Evolutionary conservation across 2,329 filamentous ascomycete genomes (phyloP), one percentile per base, ranked within the genome.

Genomic region (Hymenoscyphus salicellus): DNA sequence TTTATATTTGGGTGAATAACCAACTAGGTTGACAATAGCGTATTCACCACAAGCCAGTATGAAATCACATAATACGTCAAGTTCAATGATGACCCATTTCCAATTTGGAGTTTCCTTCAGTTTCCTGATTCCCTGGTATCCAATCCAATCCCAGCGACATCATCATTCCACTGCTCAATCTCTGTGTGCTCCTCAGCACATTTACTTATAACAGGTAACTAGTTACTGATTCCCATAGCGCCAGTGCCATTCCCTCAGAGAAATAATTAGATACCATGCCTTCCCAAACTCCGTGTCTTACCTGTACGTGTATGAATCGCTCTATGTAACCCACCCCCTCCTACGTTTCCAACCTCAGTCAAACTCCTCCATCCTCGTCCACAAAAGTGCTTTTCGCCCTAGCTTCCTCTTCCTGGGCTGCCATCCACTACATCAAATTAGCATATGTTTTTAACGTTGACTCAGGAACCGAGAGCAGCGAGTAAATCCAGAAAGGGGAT

Each of bases 321-420:
- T 52, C n/a, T 26, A 52, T 52, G 20, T 16, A 14, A 14, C 10
- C 14, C 3, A 20, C 10, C n/a, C 23, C 46, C 46, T 52, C 23
- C 5, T 11, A 14, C 2, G 3, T 23, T 14, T 23, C 20, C 20
- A 26, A 52, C 46, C 46, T 23, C 46, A 26, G 14, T 52, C 23
- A 52, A 26, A 52, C 20, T 5, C 66, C 66, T 6, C 57, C 63
- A 66, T 75, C 74, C 49, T 77, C 74, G 52, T 75, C 72, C n/a
- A 74, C 69, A 56, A 73, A 74, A 23, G 68, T 71, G 57, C 71
- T 76, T 64, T 71, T 75, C 6, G 70, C 66, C 59, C 75, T 70
- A 7, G 73, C 73, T 58, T 76, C 75, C 60, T 76, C 72, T 63
- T 77, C 76, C 63, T 76, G 73, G 14, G 75, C 75, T 26, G 72